Percentiles rank a stretch among this genome's conserved stretches.
Evolutionary conservation across 768 basidiomycete genomes (phyloP).

Genomic region (Dacryopinax primogenitus): DNA sequence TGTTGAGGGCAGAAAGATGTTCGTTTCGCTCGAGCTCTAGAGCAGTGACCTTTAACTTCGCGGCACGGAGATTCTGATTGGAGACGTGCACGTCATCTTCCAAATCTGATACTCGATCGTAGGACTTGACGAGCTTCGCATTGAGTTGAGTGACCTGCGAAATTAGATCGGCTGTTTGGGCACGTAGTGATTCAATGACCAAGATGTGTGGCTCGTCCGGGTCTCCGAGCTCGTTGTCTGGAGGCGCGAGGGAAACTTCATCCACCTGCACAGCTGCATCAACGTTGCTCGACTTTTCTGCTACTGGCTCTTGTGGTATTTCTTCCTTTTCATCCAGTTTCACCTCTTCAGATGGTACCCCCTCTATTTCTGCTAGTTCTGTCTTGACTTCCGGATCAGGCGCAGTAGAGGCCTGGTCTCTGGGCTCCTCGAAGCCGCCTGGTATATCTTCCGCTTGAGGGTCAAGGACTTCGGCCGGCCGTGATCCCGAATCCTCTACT

Average conservation of each 20-base stretch:
- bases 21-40: conserved; percentile 75
- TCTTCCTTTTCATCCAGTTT: background rate
- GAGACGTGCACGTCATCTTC: conserved; percentile 76
- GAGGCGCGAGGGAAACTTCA: background rate
- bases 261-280: background rate
- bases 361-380: background rate
- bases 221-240: conserved; percentile 18
- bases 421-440: background rate
- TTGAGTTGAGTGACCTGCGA: conserved; percentile 86
- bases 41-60: conserved; percentile 55
- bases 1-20: conserved; percentile 81
- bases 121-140: conserved; percentile 79
- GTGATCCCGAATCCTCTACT: background rate
- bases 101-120: conserved; percentile 82
- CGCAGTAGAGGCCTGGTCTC: background rate
- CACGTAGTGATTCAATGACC: conserved; percentile 66
- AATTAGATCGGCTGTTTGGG: conserved; percentile 74
- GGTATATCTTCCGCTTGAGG: background rate
- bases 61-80: conserved; percentile 43
- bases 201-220: conserved; percentile 59
- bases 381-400: background rate
- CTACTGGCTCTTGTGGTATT: background rate
- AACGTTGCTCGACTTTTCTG: background rate
- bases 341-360: background rate
- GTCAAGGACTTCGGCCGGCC: background rate